phyloP scores from a whole-genome alignment of 2,329 filamentous ascomycete species.

The Arachnomyces sp. region DNA sequence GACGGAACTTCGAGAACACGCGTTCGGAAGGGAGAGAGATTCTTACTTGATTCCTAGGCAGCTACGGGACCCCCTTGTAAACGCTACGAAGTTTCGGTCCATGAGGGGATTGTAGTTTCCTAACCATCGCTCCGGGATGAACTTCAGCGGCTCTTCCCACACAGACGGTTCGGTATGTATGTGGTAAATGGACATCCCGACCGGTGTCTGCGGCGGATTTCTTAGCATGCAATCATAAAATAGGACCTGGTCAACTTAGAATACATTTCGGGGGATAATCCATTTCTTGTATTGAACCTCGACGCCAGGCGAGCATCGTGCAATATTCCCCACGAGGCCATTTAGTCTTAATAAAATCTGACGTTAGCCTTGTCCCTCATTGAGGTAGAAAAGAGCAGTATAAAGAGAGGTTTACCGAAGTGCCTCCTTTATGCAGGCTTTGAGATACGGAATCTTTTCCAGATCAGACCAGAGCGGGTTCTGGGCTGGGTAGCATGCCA shows the following conservation, averaged over 20 bases:
- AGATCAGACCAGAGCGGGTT: constrained; percentile 16
- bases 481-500: constrained; percentile 11
- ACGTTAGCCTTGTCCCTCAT: no score
- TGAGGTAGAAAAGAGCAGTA: no score
- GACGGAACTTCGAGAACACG: background rate
- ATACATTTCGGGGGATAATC: constrained; percentile 13
- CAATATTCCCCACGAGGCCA: no score
- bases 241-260: background rate
- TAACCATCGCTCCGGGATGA: constrained; percentile 25
- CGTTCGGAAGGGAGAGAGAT: background rate
- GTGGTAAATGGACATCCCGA: constrained; percentile 24
- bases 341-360: no score
- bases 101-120: constrained; percentile 13
- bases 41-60: constrained; percentile 35
- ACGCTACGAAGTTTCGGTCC: constrained; percentile 25
- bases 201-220: constrained; percentile 10
- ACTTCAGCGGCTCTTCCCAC: constrained; percentile 19
- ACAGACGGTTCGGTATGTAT: constrained; percentile 20
- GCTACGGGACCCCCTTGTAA: constrained; percentile 30
- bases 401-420: constrained; percentile 12
- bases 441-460: constrained; percentile 23
- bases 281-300: constrained; percentile 19
- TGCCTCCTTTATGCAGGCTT: constrained; percentile 22
- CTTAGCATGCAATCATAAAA: background rate
- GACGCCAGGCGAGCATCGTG: constrained; percentile 16